Base-by-base conservation (phyloP, 2,329 filamentous ascomycete genomes). In the Penicillium sp. region DNA sequence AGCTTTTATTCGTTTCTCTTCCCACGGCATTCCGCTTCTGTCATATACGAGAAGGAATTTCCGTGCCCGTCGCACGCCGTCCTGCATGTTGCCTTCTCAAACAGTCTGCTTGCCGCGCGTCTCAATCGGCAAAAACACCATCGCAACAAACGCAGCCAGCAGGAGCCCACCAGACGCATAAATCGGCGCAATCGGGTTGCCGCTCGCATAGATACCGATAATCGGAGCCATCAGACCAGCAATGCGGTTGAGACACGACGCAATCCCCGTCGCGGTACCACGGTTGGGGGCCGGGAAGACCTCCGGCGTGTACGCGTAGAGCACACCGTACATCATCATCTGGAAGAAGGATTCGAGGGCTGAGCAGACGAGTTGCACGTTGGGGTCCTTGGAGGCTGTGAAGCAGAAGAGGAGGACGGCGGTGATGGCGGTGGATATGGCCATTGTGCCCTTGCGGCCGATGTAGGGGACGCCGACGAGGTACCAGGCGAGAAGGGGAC, bases 401-500 rank as follows among this genome's bases (percentile, higher is more conserved):
- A 85, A 86, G 58, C 83, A 78, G 73, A 84, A 86, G 35, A 86
- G 73, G 57, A 86, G 81, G 38, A 86, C 75, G 29, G 80, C 84
- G 0, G 81, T 85, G 59, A 85, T 76, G 53, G 83, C 61, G 0
- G 84, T 84, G 3, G 81, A 78, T 55, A 82, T 75, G 23, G 81
- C 80, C 81, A 86, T 85, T 1, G 84, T 86, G 41, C 83, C 83
- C 69, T 85, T 86, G 51, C 84, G 83, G 30, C 84, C 84, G 31
- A 86, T 69, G 66, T 82, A 92, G 71, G 90, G 91, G 46, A 88
- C 78, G 46, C 90, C 84, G 62, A 95, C 91, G 1, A 90, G 86
- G 70, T 86, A 91, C 63, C 89, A 90, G 17, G 89, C 91, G 9
- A 94, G 80, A 21, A 95, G 78, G 52, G 88, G 90, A 23, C 92